phyloP scores from a whole-genome alignment of 495 filamentous ascomycete genomes.

The Barbatosphaeria neglecta region DNA sequence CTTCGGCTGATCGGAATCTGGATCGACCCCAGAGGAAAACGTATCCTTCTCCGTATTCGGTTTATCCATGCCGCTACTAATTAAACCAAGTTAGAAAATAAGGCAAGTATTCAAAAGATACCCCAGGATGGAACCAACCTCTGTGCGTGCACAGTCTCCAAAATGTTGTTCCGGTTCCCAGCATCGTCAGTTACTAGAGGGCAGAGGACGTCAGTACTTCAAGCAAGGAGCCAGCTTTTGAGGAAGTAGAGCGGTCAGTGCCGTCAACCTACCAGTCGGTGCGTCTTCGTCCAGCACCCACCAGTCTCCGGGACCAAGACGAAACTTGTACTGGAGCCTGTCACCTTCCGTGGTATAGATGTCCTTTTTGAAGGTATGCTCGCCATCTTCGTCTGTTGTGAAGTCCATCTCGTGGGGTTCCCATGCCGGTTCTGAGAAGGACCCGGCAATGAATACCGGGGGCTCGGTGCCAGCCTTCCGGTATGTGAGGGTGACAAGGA shows the following conservation, averaged over 20 bases:
- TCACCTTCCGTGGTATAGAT: slow-evolving; percentile 31
- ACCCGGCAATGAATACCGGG: slow-evolving; percentile 54
- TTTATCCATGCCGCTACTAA: too few relatives aligned
- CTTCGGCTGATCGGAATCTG: background rate
- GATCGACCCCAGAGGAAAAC: background rate
- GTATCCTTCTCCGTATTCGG: background rate
- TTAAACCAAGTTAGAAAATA: too few relatives aligned
- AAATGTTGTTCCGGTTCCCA: slow-evolving; percentile 49
- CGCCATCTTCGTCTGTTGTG: slow-evolving; percentile 27
- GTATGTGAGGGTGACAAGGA: slow-evolving; percentile 44
- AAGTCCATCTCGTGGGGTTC: slow-evolving; percentile 46
- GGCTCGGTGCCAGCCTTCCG: slow-evolving; percentile 42
- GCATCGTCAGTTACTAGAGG: slow-evolving; percentile 35
- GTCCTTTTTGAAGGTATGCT: slow-evolving; percentile 33
- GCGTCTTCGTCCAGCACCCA: slow-evolving; percentile 50
- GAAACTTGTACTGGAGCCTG: slow-evolving; percentile 60
- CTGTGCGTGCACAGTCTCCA: slow-evolving; percentile 23
- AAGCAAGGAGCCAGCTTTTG: background rate
- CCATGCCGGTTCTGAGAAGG: slow-evolving; percentile 56
- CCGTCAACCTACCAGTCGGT: slow-evolving; percentile 44
- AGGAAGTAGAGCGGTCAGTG: slow-evolving; percentile 4
- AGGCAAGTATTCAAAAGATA: background rate
- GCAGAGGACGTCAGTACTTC: background rate
- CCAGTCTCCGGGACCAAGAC: slow-evolving; percentile 49
- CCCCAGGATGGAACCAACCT: slow-evolving; percentile 1